Evolutionary conservation across 2,329 filamentous ascomycete genomes (phyloP).

Genomic region (Knufia fluminis): DNA sequence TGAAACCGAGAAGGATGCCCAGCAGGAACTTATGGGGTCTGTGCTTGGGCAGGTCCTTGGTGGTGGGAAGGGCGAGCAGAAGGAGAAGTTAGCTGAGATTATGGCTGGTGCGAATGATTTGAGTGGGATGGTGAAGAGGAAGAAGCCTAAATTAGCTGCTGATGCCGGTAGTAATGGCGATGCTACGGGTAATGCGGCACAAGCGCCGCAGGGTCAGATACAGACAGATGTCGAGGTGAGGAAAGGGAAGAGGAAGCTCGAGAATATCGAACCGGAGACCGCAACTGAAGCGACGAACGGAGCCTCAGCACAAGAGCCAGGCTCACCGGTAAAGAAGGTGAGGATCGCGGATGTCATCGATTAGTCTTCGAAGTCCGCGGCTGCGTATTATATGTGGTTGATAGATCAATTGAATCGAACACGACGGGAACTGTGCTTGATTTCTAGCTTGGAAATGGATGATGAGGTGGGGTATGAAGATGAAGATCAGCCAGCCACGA

Average conservation of each 20-base stretch:
- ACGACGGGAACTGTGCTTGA: too few species aligned
- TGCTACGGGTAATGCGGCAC: background rate
- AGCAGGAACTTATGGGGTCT: constrained; percentile 39
- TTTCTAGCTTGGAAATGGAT: too few species aligned
- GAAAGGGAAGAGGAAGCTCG: constrained; percentile 21
- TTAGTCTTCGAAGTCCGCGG: too few species aligned
- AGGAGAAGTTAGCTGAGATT: constrained; percentile 45
- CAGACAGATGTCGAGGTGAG: constrained; percentile 4
- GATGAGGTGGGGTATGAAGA: too few species aligned
- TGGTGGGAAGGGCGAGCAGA: constrained; percentile 37
- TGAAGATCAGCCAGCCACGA: too few species aligned
- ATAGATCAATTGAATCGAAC: too few species aligned
- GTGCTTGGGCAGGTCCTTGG: constrained; percentile 51
- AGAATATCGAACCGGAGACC: constrained; percentile 14
- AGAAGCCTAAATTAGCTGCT: constrained; percentile 31
- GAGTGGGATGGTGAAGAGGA: constrained; percentile 48
- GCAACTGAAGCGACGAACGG: background rate
- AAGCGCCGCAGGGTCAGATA: background rate
- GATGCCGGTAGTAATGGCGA: constrained; percentile 2
- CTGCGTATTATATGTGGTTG: too few species aligned
- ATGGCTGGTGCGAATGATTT: constrained; percentile 51
- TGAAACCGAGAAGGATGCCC: constrained; percentile 24
- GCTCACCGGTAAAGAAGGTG: constrained; percentile 14
- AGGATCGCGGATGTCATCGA: constrained; percentile 17
- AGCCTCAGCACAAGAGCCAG: too few species aligned